Evolutionary conservation across 2,329 filamentous ascomycete genomes (phyloP).

Genomic region (Leptographium procerum): DNA sequence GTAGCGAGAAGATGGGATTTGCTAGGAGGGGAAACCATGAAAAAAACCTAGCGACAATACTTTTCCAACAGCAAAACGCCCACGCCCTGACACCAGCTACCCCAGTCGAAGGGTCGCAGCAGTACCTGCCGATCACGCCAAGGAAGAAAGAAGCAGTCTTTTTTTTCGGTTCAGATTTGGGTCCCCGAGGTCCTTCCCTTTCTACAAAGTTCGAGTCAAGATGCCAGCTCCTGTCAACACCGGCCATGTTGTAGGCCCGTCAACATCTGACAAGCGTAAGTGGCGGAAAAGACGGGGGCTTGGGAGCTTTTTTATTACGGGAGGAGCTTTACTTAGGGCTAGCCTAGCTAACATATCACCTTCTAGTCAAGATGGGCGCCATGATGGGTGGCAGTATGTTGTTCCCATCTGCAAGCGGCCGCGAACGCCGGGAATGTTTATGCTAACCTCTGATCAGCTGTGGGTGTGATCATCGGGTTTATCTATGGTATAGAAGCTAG

Average conservation of each 20-base stretch:
- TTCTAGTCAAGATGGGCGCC: slow-evolving; percentile 86
- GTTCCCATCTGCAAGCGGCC: background rate
- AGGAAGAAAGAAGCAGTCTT: background rate
- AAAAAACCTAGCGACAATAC: background rate
- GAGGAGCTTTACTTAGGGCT: background rate
- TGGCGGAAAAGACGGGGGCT: slow-evolving; percentile 1
- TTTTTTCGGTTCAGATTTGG: too few species aligned
- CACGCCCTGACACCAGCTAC: background rate
- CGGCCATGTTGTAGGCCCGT: slow-evolving; percentile 27
- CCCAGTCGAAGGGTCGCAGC: background rate
- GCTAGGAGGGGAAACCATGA: background rate
- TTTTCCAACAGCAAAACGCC: background rate
- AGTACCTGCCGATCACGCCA: background rate
- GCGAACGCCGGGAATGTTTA: background rate
- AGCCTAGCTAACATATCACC: slow-evolving; percentile 15
- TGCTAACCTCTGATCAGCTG: slow-evolving; percentile 48
- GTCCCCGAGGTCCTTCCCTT: background rate
- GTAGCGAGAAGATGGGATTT: background rate
- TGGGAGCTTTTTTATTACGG: background rate
- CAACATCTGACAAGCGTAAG: slow-evolving; percentile 44
- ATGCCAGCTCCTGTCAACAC: slow-evolving; percentile 22
- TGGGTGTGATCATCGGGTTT: slow-evolving; percentile 93
- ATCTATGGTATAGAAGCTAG: slow-evolving; percentile 75
- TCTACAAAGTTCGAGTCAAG: slow-evolving; percentile 3
- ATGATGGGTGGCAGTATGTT: slow-evolving; percentile 96